A percentile compares a stretch with the other conserved stretches of the same genome.
phyloP scores from a whole-genome alignment of 1,284 basidiomycete genomes.

The Leccinum cinnamomeum region DNA sequence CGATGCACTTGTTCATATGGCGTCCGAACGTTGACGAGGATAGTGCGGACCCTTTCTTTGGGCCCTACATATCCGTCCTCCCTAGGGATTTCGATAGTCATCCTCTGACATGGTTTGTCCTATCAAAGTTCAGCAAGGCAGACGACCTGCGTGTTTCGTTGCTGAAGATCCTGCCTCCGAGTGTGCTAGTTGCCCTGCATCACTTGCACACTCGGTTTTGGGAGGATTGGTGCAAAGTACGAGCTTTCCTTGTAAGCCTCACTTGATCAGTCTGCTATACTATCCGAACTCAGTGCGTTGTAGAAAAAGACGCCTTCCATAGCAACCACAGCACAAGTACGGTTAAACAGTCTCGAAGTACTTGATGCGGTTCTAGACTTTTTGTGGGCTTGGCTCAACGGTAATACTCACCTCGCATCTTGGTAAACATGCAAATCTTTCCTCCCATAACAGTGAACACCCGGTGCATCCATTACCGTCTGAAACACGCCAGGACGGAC shows the following conservation, averaged over 20 bases:
- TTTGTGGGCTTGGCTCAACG: constrained; percentile 88
- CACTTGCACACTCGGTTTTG: constrained; percentile 53
- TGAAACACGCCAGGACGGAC: constrained; percentile 53
- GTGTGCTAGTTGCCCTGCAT: constrained; percentile 46
- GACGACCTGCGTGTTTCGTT: constrained; percentile 30
- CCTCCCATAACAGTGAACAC: constrained; percentile 71
- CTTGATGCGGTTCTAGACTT: constrained; percentile 35
- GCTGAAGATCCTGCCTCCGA: constrained; percentile 51
- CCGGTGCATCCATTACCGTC: constrained; percentile 75
- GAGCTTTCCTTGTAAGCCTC: constrained; percentile 46
- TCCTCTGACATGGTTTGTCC: constrained; percentile 72
- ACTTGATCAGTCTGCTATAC: neutral
- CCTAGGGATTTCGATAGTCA: constrained; percentile 70
- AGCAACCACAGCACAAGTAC: neutral
- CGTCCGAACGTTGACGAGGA: constrained; percentile 40
- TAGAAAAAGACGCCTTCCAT: constrained; percentile 15
- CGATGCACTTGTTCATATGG: constrained; percentile 62
- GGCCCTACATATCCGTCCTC: constrained; percentile 73
- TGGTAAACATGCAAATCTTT: constrained; percentile 12
- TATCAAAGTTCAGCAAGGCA: constrained; percentile 16
- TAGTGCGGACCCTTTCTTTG: constrained; percentile 62
- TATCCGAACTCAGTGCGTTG: constrained; percentile 1
- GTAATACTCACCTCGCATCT: constrained; percentile 39
- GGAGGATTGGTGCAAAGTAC: constrained; percentile 57
- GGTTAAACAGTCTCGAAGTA: constrained; percentile 17